A percentile compares a stretch with the other conserved stretches of the same genome.
Evolutionary conservation across 2,329 filamentous ascomycete genomes (phyloP).

Genomic region (Aspergillus aculeatus): DNA sequence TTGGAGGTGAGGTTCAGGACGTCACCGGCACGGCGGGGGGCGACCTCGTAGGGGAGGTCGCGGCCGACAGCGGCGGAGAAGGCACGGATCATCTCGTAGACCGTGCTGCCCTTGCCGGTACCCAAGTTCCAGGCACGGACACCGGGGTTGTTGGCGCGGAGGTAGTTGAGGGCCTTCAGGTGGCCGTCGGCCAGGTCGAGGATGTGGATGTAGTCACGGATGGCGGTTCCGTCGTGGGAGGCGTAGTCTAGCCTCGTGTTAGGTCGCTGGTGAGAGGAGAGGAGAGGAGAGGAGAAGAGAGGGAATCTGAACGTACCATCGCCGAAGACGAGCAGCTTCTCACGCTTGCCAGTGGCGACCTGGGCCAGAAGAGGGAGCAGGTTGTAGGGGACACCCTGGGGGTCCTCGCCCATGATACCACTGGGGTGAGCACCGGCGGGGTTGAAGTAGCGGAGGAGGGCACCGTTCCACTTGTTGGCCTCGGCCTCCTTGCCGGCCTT

Average conservation of each 20-base stretch:
- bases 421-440: constrained; percentile 90
- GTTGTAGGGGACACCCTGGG: constrained; percentile 93
- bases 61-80: constrained; percentile 85
- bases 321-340: constrained; percentile 92
- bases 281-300: too few relatives aligned
- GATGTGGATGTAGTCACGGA: constrained; percentile 74
- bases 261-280: background rate
- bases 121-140: constrained; percentile 96
- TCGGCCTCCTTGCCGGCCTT: constrained; percentile 71
- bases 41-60: constrained; percentile 83
- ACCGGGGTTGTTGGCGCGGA: constrained; percentile 63
- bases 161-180: constrained; percentile 67
- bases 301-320: constrained; percentile 63
- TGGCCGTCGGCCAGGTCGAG: constrained; percentile 53
- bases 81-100: constrained; percentile 95
- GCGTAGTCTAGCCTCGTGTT: constrained; percentile 66
- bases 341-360: constrained; percentile 90
- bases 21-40: constrained; percentile 77
- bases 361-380: constrained; percentile 90
- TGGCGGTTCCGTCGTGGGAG: constrained; percentile 48
- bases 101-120: constrained; percentile 89
- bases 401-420: constrained; percentile 97
- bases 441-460: constrained; percentile 96
- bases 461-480: constrained; percentile 84
- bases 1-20: constrained; percentile 95